Percentiles rank a stretch among this genome's conserved stretches.
Evolutionary conservation across 2,329 filamentous ascomycete genomes (phyloP).

Genomic region (Achaetomium macrosporum): DNA sequence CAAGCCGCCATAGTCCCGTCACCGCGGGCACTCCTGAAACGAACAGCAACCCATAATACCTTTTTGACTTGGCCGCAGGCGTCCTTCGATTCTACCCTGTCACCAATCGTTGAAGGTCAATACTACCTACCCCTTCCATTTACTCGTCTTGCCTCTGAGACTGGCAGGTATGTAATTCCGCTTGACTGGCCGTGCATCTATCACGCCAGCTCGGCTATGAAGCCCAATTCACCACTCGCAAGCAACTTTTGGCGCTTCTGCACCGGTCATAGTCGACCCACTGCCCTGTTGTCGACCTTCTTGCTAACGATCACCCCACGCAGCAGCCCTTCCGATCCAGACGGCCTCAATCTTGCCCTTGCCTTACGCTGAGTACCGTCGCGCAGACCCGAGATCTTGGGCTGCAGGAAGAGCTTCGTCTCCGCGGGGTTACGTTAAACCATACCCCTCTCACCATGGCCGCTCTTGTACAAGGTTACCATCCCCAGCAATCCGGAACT

Average conservation of each 20-base stretch:
- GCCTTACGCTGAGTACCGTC: neutral
- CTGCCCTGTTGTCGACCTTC: neutral
- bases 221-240: no score
- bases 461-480: constrained; percentile 73
- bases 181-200: neutral
- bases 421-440: constrained; percentile 16
- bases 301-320: neutral
- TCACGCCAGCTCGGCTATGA: no score
- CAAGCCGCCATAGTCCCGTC: constrained; percentile 39
- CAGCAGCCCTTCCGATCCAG: neutral
- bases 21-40: constrained; percentile 39
- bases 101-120: constrained; percentile 26
- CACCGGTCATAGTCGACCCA: neutral
- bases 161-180: constrained; percentile 8
- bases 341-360: neutral
- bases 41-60: constrained; percentile 35
- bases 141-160: neutral
- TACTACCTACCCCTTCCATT: neutral
- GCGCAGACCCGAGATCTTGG: neutral
- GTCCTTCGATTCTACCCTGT: constrained; percentile 41
- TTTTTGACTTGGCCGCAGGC: constrained; percentile 47
- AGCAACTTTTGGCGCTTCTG: neutral
- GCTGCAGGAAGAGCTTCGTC: neutral
- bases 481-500: constrained; percentile 65
- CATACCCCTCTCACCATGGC: constrained; percentile 56